Base-by-base conservation (phyloP, 495 filamentous ascomycete species). In the Xylaria telfairii region DNA sequence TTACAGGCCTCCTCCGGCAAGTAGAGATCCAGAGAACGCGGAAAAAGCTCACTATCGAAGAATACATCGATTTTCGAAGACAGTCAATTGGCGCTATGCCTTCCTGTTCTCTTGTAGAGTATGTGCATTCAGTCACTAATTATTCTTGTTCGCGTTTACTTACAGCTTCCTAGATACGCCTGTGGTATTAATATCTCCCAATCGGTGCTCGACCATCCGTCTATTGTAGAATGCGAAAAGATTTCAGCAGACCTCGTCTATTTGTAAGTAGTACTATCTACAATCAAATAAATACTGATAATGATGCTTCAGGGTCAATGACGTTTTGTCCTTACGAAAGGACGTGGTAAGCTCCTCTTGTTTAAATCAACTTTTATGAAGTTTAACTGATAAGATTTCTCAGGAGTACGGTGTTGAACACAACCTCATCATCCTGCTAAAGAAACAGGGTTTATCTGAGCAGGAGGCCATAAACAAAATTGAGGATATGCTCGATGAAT, bases 321-420 rank as follows among this genome's bases (percentile, higher is more conserved):
- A 68, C 26, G 39, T 68, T 44, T 39, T 68, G 19, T 68, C 65
- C n/a, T 60, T 30, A 12, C 26, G 53, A 21, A 68, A 68, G 30
- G 65, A 68, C 19, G 8, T 68, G 8, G 65, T 68, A 34, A 30
- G 53, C 9, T 47, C 3, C 15, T 28, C 4, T 30, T 12, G 4
- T 2, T 4, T 15, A 28, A 37, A 6, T 42, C 8, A 8, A 26
- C 19, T 32, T 32, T 1, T 3, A 17, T 9, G 3, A 7, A 28
- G 4, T 30, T 32, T 19, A 42, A 10, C 44, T 67, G 19, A 68
- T 24, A 34, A 32, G 3, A 3, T 21, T 17, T 28, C 3, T 34
- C 21, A 68, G 66, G 66, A 60, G 39, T 61, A 12, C 7, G 66
- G 66, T 34, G 53, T 68, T 12, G 53, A 68, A 2, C 41, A 68